Conservation (phyloP, 371 early-diverging fungal genomes). For the Mucor lusitanicus region DNA sequence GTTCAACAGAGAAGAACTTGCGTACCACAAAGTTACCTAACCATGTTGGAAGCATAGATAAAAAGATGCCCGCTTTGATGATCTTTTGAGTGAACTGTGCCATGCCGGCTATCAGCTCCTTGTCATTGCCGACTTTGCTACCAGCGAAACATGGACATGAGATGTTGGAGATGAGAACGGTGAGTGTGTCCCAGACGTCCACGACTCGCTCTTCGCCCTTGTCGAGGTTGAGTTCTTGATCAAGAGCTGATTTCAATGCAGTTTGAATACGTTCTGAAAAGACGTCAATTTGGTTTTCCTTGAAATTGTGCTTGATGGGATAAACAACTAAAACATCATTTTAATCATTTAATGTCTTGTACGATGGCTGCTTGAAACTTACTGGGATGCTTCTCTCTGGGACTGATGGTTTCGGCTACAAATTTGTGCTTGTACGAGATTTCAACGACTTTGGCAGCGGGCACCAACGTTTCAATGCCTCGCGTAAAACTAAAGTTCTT, state of each 20-base stretch:
- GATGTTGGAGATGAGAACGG: slow-evolving; percentile 26
- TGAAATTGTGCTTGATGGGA: slow-evolving; percentile 40
- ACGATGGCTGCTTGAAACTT: not conserved
- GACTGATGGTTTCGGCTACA: slow-evolving; percentile 3
- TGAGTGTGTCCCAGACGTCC: slow-evolving; percentile 13
- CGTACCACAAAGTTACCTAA: slow-evolving; percentile 27
- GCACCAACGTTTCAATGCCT: slow-evolving; percentile 22
- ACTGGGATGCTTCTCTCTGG: slow-evolving; percentile 25
- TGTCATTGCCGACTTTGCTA: slow-evolving; percentile 19
- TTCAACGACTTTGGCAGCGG: slow-evolving; percentile 12
- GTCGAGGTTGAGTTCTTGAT: slow-evolving; percentile 15
- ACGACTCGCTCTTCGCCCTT: slow-evolving; percentile 25
- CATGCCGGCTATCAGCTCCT: slow-evolving; percentile 29
- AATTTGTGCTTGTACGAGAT: slow-evolving; percentile 24
- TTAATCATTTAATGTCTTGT: not conserved
- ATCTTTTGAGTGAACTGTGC: slow-evolving; percentile 37
- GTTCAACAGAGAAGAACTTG: slow-evolving; percentile 30
- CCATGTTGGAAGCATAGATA: slow-evolving; percentile 24
- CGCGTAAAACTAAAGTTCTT: slow-evolving; percentile 19
- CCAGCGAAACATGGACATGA: slow-evolving; percentile 42
- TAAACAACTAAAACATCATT: slow-evolving; percentile 15
- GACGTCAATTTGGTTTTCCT: slow-evolving; percentile 29
- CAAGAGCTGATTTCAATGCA: slow-evolving; percentile 15
- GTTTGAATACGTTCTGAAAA: slow-evolving; percentile 36
- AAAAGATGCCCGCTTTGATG: slow-evolving; percentile 27